These are phyloP conservation scores for Sindora glabra DNA, from an alignment of 306 rosid species.

Conservation along the genomic window DNA sequence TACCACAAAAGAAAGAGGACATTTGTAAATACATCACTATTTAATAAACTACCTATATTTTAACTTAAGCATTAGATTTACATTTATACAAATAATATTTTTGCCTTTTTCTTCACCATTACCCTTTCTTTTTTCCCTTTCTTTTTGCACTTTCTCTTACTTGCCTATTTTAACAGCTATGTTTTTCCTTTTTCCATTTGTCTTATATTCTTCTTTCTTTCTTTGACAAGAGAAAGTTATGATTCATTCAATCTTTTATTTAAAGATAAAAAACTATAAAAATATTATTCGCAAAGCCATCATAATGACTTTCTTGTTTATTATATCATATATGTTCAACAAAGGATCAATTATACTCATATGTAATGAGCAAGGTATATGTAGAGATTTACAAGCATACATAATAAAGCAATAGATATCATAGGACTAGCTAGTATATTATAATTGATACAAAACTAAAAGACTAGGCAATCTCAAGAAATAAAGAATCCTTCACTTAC, in stretches of 20 bases:
- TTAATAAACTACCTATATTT: not conserved
- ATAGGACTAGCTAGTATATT: too few relatives aligned
- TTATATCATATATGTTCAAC: conserved; percentile 55
- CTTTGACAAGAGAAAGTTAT: conserved; percentile 74
- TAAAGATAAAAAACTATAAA: too few relatives aligned
- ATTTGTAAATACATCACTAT: conserved; percentile 17
- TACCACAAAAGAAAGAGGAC: conserved; percentile 21
- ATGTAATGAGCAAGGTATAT: too few relatives aligned
- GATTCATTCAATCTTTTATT: conserved; percentile 67
- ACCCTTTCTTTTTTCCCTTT: conserved; percentile 15
- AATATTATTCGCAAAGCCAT: conserved; percentile 33
- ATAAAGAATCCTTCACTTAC: too few relatives aligned
- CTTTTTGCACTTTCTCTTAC: conserved; percentile 65
- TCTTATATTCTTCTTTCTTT: conserved; percentile 74
- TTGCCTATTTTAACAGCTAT: conserved; percentile 63
- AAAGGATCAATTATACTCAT: too few relatives aligned
- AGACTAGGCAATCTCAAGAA: too few relatives aligned
- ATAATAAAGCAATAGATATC: too few relatives aligned
- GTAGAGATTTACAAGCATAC: too few relatives aligned
- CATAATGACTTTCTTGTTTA: conserved; percentile 33
- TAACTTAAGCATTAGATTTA: conserved; percentile 33
- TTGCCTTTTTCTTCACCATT: conserved; percentile 40
- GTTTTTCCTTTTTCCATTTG: conserved; percentile 92
- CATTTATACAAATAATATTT: conserved; percentile 36
- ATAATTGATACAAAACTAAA: too few relatives aligned